Evolutionary conservation across 1,284 basidiomycete species (phyloP), one percentile per base, ranked within the genome.

Genomic region (Schizopora paradoxa): DNA sequence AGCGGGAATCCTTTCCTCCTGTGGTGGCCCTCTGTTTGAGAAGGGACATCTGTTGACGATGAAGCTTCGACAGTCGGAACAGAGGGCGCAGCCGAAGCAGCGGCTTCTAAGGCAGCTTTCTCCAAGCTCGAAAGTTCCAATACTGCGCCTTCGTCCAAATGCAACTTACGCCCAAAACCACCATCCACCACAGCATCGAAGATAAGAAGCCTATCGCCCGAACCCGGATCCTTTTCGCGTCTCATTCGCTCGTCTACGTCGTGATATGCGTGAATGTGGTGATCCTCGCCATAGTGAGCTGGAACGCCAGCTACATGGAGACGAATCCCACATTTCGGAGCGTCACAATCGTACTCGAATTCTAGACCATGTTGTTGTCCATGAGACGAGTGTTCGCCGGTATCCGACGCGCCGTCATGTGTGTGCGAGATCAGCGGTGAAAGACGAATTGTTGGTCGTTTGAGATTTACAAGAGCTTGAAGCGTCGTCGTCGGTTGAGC

Each of bases 391-490:
- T 56, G 68, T 43, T 42, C 22, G 4, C 31, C 34, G 22, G 37
- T 63, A 53, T 70, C 69, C 29, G 66, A 70, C 34, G 79, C 72
- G 7, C 56, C 58, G 45, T 69, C 69, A 37, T 73, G 69, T 4
- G 65, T 62, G 0, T 73, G 64, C 14, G 67, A 58, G 7, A 72
- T 66, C 37, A 81, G 72, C n/a, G 80, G 89, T 27, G 76, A 86
- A 35, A 79, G 76, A 36, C 75, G 83, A 45, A 82, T 70, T 1
- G 87, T 82, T 0, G 91, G 91, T 6, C 91, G 79, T 61, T 93
- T 93, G 56, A 94, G 78, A 58, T 93, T 93, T 51, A 94, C 91
- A 25, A 92, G 74, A 0, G 91, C 91, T 66, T 94, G 91, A 0
- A 94, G 71, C 1, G 90, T 93, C 0, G 91, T 94, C 0, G 91